Evolutionary conservation across 2,329 filamentous ascomycete genomes (phyloP), one percentile per base, ranked within the genome.

Genomic region (Ophiocordyceps camponoti-leonardi): DNA sequence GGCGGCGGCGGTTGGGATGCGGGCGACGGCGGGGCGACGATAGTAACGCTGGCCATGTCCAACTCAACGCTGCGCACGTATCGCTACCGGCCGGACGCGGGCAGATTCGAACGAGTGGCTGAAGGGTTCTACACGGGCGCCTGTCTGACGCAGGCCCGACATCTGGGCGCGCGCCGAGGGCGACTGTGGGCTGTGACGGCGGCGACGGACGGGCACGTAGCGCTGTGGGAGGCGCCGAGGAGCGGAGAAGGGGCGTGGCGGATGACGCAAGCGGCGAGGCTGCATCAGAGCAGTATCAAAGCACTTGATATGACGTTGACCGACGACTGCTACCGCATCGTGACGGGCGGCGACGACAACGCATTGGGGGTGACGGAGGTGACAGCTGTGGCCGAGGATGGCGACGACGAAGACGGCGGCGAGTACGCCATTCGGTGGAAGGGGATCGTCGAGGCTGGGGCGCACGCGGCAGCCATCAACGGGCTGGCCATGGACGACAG

Each of bases 281-380:
- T 90, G 22, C 92, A 96, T 56, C 86, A 94, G 54, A 94, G 75
- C 60, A 79, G 81, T 44, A 76, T 95, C 58, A 93, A 94, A 59
- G 66, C 69, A 19, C 62, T 83, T 3, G 72, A 72, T 48, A 48
- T 77, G 44, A 49, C 53, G 26, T 7, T n/a, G 44, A 26, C 44
- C 67, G 14, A 52, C 55, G 18, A 50, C 57, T 28, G 53, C 52
- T 65, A 51, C 51, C 49, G 83, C 1, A 56, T 94, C 18, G 60
- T 85, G 5, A 87, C 86, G 0, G 86, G 85, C 23, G 87, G 92
- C 20, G 92, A 98, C 54, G 92, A 96, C 60, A 92, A 92, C 49
- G 81, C 82, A 4, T 60, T 96, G 0, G 80, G 74, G 0, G 55
- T 85, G 12, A 73, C 72, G 22, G 60, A 47, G 0, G 45, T 64